Conservation (phyloP, 345 rosid species). For the Sonneratia caseolaris region DNA sequence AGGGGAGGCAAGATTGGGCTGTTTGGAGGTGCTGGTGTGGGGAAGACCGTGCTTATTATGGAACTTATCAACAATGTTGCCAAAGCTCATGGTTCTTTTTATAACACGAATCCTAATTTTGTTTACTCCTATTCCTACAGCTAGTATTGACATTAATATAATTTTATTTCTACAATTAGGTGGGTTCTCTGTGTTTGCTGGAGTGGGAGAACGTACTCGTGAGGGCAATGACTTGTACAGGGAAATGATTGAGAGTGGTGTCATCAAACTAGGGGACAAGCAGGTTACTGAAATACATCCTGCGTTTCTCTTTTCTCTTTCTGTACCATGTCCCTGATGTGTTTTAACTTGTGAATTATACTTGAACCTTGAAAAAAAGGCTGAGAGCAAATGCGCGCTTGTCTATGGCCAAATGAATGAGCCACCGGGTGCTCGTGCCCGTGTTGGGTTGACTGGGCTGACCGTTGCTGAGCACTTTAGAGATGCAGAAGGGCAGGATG, state of each 20-base stretch:
- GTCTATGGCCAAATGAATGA: constrained; percentile 99
- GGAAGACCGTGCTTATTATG: constrained; percentile 27
- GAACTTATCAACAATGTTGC: constrained; percentile 19
- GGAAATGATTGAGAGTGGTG: constrained; percentile 99
- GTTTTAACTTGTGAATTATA: not conserved
- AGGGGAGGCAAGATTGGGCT: constrained; percentile 22
- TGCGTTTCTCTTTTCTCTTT: not conserved
- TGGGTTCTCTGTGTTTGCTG: constrained; percentile 99
- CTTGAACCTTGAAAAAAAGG: constrained; percentile 24
- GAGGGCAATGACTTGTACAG: constrained; percentile 98
- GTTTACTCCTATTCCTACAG: too few species aligned
- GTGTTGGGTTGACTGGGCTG: constrained; percentile 97
- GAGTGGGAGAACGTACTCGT: constrained; percentile 96
- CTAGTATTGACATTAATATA: not conserved
- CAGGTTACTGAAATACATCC: constrained; percentile 37
- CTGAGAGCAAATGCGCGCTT: constrained; percentile 95
- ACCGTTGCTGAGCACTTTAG: constrained; percentile 98
- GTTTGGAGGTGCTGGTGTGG: constrained; percentile 19
- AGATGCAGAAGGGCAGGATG: constrained; percentile 99
- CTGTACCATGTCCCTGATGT: not conserved
- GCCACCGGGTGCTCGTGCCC: constrained; percentile 99
- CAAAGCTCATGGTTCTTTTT: constrained; percentile 13
- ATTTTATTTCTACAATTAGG: constrained; percentile 31
- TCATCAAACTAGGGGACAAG: constrained; percentile 95
- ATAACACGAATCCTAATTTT: too few species aligned